phyloP scores from a whole-genome alignment of 2,329 filamentous ascomycete species.

The Nectriaceae sp. region DNA sequence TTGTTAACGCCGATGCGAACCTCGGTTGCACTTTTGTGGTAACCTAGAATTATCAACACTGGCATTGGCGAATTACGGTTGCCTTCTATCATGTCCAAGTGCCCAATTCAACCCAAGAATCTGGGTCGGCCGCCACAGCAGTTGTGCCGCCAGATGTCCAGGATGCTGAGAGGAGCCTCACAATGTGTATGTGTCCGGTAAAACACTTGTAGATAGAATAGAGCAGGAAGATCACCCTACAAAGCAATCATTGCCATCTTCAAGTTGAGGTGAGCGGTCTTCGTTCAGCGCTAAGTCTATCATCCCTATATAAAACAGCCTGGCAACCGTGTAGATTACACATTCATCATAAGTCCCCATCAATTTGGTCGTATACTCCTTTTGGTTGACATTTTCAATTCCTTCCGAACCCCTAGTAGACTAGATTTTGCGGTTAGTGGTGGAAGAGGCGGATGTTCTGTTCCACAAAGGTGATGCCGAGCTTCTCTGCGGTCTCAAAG shows the following conservation, averaged over 20 bases:
- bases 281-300: not conserved
- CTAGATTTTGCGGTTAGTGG: constrained; percentile 60
- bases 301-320: not conserved
- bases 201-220: too few relatives aligned
- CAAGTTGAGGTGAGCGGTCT: constrained; percentile 1
- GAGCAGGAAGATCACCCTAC: too few relatives aligned
- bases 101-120: too few relatives aligned
- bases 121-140: too few relatives aligned
- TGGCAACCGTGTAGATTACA: not conserved
- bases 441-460: constrained; percentile 94
- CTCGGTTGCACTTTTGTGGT: too few relatives aligned
- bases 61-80: too few relatives aligned
- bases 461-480: constrained; percentile 93
- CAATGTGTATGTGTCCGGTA: too few relatives aligned
- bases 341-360: not conserved
- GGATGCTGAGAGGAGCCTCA: too few relatives aligned
- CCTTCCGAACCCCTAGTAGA: not conserved
- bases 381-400: not conserved
- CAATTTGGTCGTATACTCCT: not conserved
- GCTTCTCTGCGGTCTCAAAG: constrained; percentile 86
- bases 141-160: too few relatives aligned
- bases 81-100: too few relatives aligned
- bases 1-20: too few relatives aligned
- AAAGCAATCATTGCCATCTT: not conserved
- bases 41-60: too few relatives aligned